These are phyloP conservation scores for Astragalus glycyphyllos DNA, from an alignment of 306 rosid species.

Conservation along the genomic window DNA sequence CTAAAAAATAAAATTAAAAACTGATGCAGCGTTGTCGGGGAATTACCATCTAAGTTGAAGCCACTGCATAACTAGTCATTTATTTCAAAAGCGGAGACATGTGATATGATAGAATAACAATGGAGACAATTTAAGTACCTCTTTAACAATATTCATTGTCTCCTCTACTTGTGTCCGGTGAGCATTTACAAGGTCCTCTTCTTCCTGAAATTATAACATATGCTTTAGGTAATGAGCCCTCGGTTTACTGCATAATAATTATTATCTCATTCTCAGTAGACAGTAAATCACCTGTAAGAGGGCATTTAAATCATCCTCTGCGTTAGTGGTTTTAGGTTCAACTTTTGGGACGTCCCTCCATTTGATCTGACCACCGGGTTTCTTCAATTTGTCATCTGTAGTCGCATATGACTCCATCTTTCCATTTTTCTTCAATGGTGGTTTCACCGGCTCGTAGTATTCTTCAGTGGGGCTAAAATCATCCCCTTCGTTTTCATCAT, in stretches of 20 bases:
- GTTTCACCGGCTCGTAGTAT: constrained; percentile 69
- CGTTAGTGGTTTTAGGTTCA: constrained; percentile 57
- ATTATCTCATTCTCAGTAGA: constrained; percentile 29
- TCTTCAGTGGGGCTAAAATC: constrained; percentile 82
- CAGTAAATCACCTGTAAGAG: constrained; percentile 75
- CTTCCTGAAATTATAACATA: constrained; percentile 71
- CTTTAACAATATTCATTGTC: constrained; percentile 92
- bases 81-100: constrained; percentile 15
- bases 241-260: not conserved
- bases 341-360: constrained; percentile 77
- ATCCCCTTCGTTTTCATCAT: constrained; percentile 68
- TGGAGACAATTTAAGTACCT: constrained; percentile 60
- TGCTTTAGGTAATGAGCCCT: constrained; percentile 13
- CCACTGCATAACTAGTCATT: constrained; percentile 28
- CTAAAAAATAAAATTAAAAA: not conserved
- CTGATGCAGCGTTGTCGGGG: not conserved
- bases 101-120: constrained; percentile 16
- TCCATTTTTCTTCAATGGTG: constrained; percentile 78
- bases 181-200: constrained; percentile 97
- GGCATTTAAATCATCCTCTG: constrained; percentile 85
- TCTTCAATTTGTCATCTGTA: constrained; percentile 70
- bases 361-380: constrained; percentile 70
- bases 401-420: constrained; percentile 64
- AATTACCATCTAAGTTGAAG: constrained; percentile 10
- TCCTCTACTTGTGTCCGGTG: constrained; percentile 99